A percentile compares a stretch with the other conserved stretches of the same genome.
phyloP scores from a whole-genome alignment of 192 early-diverging fungal species.

The Linnemannia schmuckeri region DNA sequence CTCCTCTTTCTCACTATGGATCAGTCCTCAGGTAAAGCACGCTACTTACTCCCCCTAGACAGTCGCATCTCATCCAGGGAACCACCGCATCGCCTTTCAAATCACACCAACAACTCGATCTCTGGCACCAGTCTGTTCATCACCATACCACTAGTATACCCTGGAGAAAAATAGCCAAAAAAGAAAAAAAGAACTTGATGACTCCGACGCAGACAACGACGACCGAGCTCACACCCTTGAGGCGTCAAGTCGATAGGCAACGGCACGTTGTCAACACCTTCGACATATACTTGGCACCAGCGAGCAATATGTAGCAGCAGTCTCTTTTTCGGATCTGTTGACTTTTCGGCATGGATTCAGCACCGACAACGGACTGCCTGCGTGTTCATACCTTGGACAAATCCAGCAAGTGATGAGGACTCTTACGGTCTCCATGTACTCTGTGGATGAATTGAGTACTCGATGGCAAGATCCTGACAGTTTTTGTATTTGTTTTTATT shows the following conservation, averaged over 20 bases:
- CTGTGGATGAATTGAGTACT: not conserved
- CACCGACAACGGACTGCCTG: not conserved
- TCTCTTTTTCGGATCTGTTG: not conserved
- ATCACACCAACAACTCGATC: not conserved
- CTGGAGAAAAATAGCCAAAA: not conserved
- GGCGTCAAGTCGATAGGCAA: not conserved
- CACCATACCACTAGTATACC: no score
- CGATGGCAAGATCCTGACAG: not conserved
- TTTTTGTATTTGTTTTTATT: not conserved
- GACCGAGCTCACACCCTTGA: not conserved
- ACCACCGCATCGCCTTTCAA: not conserved
- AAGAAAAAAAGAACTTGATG: not conserved
- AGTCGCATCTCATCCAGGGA: not conserved
- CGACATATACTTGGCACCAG: not conserved
- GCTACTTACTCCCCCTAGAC: not conserved
- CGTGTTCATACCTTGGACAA: not conserved
- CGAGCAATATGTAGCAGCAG: not conserved
- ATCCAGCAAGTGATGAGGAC: not conserved
- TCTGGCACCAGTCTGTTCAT: not conserved
- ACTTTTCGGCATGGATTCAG: not conserved
- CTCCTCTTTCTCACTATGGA: constrained; percentile 38
- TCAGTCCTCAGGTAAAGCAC: constrained; percentile 52
- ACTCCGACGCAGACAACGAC: not conserved
- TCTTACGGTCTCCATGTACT: not conserved
- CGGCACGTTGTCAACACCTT: not conserved